Conservation (phyloP, 192 early-diverging fungal species). For the Hyaloraphidium curvatum region DNA sequence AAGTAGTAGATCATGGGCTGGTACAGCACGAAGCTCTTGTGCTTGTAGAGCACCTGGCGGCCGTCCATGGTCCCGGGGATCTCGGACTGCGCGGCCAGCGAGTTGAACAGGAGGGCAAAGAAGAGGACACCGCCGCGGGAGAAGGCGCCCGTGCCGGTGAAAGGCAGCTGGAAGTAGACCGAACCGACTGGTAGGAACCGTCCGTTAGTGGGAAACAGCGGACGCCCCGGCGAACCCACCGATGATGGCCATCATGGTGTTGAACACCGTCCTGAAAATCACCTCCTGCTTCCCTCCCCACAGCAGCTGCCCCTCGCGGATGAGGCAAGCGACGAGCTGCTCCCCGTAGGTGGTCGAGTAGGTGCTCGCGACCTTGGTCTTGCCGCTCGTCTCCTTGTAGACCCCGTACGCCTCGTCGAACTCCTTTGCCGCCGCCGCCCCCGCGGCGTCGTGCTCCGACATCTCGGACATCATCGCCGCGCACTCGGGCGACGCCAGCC, state of each 20-base stretch:
- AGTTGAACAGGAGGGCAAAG: slow-evolving; percentile 32
- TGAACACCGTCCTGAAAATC: slow-evolving; percentile 34
- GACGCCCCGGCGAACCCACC: too few species aligned
- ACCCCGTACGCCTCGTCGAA: slow-evolving; percentile 34
- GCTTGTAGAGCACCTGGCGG: slow-evolving; percentile 56
- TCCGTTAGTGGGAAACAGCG: too few species aligned
- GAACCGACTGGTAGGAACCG: too few species aligned
- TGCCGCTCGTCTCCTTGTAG: slow-evolving; percentile 29
- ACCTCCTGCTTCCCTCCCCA: slow-evolving; percentile 27
- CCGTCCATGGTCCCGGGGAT: slow-evolving; percentile 48
- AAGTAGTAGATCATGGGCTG: not conserved
- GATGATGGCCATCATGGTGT: slow-evolving; percentile 41
- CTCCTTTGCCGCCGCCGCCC: too few species aligned
- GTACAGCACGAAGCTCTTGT: slow-evolving; percentile 33
- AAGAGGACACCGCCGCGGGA: slow-evolving; percentile 31
- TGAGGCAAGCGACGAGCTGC: slow-evolving; percentile 34
- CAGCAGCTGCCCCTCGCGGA: slow-evolving; percentile 43
- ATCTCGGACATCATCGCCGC: not conserved
- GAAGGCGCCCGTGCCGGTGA: slow-evolving; percentile 40
- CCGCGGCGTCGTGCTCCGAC: too few species aligned
- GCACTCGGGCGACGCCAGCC: not conserved
- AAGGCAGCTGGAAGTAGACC: slow-evolving; percentile 41
- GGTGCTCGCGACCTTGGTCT: slow-evolving; percentile 23
- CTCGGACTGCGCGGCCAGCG: slow-evolving; percentile 44
- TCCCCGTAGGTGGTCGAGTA: slow-evolving; percentile 43